Conservation (phyloP, 139 green algal species). For the Closterium sp. region DNA sequence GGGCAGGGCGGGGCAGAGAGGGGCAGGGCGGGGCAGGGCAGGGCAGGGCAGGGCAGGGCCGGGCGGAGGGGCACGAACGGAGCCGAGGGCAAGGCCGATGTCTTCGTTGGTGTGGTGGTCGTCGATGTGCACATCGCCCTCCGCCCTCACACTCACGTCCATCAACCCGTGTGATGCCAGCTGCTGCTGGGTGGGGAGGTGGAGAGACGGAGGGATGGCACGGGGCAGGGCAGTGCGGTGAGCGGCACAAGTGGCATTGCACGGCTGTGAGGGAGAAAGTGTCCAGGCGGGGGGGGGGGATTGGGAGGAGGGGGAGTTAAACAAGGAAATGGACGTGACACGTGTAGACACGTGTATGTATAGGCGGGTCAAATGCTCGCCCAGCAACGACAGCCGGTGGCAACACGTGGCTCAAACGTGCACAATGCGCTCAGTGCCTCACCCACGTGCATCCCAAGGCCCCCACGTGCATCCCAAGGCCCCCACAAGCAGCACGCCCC, state of each 20-base stretch:
- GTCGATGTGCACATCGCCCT: slow-evolving; percentile 95
- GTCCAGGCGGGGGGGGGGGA: no score
- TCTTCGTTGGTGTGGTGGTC: slow-evolving; percentile 99
- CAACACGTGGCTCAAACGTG: no score
- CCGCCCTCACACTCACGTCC: slow-evolving; percentile 60
- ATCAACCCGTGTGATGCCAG: slow-evolving; percentile 57
- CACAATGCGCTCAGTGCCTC: no score
- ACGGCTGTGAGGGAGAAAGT: background rate
- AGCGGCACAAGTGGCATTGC: background rate
- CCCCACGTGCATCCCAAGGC: no score
- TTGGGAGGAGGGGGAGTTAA: no score
- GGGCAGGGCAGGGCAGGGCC: background rate
- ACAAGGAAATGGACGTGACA: background rate
- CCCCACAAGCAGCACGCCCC: no score
- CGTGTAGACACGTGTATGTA: background rate
- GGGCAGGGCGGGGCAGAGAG: background rate
- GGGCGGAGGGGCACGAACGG: slow-evolving; percentile 15
- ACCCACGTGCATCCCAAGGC: background rate
- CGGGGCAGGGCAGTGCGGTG: background rate
- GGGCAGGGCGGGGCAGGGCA: no score
- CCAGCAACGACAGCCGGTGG: background rate
- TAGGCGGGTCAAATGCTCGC: background rate
- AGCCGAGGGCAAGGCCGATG: slow-evolving; percentile 72
- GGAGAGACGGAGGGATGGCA: background rate
- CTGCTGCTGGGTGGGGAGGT: slow-evolving; percentile 24